Percentiles rank a stretch among this genome's conserved stretches.
Conservation (phyloP, 129 eudicot genomes). For the Flaveria linearis region DNA sequence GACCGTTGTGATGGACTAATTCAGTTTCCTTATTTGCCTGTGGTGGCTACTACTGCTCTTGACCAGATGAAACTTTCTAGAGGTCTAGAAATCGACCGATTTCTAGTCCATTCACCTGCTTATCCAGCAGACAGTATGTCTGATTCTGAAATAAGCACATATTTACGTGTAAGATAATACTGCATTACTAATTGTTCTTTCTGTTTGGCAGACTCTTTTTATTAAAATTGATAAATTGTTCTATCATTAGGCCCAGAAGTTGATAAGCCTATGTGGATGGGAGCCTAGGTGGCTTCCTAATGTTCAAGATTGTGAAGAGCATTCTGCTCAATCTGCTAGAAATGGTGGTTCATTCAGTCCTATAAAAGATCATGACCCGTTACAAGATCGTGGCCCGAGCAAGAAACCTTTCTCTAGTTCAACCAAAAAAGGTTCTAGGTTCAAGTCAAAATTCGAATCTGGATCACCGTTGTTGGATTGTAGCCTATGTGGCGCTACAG, state of each 20-base stretch:
- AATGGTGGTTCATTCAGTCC: conserved; percentile 74
- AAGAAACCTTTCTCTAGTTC: conserved; percentile 67
- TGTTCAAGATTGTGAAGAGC: conserved; percentile 91
- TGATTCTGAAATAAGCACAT: conserved; percentile 50
- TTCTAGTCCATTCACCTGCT: conserved; percentile 52
- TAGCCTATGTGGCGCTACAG: conserved; percentile 91
- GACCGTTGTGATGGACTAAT: conserved; percentile 96
- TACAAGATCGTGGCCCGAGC: conserved; percentile 41
- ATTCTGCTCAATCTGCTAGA: conserved; percentile 96
- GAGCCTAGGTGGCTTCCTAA: conserved; percentile 96
- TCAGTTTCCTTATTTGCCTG: conserved; percentile 76
- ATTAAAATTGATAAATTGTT: not conserved
- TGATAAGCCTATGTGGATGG: conserved; percentile 96
- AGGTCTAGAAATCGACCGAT: conserved; percentile 70
- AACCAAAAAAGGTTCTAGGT: conserved; percentile 48
- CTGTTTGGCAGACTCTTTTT: not conserved
- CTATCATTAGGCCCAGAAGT: conserved; percentile 69
- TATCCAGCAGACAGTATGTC: conserved; percentile 45
- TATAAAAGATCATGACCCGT: conserved; percentile 37
- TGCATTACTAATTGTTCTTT: not conserved
- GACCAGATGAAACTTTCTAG: conserved; percentile 76
- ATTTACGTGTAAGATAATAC: conserved; percentile 65
- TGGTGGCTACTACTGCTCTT: conserved; percentile 71
- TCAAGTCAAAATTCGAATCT: conserved; percentile 59
- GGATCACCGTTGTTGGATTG: conserved; percentile 92